These are phyloP conservation scores for Aspergillus ochraceus DNA, from an alignment of 2,329 filamentous ascomycete genomes.

Conservation along the genomic window DNA sequence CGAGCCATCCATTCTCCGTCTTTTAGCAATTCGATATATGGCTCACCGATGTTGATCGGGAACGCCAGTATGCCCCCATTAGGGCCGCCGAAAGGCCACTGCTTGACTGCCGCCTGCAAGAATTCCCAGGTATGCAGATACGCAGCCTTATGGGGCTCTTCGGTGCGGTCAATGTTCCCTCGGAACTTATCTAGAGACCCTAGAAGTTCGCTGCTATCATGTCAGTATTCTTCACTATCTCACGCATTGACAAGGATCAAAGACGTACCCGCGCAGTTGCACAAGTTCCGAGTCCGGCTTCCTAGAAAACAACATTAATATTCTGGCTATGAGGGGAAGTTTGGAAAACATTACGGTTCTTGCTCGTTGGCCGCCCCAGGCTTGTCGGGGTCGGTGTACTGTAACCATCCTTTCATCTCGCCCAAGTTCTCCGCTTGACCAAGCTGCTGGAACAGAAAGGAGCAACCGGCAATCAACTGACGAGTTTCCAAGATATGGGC, in stretches of 20 bases:
- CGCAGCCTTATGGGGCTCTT: slow-evolving; percentile 13
- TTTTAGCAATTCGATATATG: slow-evolving; percentile 25
- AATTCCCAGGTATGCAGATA: slow-evolving; percentile 29
- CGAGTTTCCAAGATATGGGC: slow-evolving; percentile 29
- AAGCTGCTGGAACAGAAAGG: slow-evolving; percentile 30
- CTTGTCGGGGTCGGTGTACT: slow-evolving; percentile 13
- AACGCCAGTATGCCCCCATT: slow-evolving; percentile 33
- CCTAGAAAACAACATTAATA: background rate
- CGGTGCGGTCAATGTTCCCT: slow-evolving; percentile 15
- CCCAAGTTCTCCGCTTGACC: slow-evolving; percentile 21
- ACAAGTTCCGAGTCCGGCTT: slow-evolving; percentile 12
- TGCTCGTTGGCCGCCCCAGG: slow-evolving; percentile 10
- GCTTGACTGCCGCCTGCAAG: slow-evolving; percentile 25
- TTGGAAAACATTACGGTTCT: slow-evolving; percentile 6
- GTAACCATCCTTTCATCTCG: slow-evolving; percentile 28
- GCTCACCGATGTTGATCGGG: slow-evolving; percentile 30
- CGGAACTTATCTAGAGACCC: slow-evolving; percentile 23
- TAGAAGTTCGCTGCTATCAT: slow-evolving; percentile 21
- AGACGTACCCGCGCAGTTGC: slow-evolving; percentile 16
- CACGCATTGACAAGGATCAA: background rate
- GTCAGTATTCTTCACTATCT: slow-evolving; percentile 6
- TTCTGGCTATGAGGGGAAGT: background rate
- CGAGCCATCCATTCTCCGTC: slow-evolving; percentile 33
- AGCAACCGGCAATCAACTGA: slow-evolving; percentile 29
- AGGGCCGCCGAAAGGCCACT: slow-evolving; percentile 29